Evolutionary conservation across 164 flowering plant genomes (phyloP), one percentile per base, ranked within the genome.

Genomic region (Warburgia ugandensis): DNA sequence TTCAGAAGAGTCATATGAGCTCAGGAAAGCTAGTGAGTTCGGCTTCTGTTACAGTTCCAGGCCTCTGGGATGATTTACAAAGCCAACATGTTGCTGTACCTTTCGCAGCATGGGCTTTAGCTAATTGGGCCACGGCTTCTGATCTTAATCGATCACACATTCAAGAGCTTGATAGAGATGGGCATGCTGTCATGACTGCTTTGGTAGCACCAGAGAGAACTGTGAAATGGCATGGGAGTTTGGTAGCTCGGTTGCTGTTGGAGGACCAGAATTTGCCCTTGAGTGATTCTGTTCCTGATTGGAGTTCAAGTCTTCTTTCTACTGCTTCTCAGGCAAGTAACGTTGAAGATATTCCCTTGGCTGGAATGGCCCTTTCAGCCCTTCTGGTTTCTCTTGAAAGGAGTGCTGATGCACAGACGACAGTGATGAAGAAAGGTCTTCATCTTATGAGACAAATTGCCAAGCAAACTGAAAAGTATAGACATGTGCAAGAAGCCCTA

Each of bases 31-130:
- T 63, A 56, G 56, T 52, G 36, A 78, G 56, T 50, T 50, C 70
- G 50, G 58, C 80, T 44, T 73, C 85, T 35, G 64, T 74, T 57
- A 83, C 84, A 49, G 78, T 78, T 61, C 96, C 95, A 55, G 99
- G 99, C 42, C 86, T 92, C 11, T 92, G 99, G 99, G 99, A 92
- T 84, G 99, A 92, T 79, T 72, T 92, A 74, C 84, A 76, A 48
- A 67, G 78, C 56, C 72, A 88, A 65, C 99, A 88, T 68, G 91
- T 92, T 42, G 99, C 99, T 44, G 94, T 94, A 30, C 97, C 99
- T 40, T 94, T 94, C 73, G 99, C 99, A 44, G 79, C 97, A 44
- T 94, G 99, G 97, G 97, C 99, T 33, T 61, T 94, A 38, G 97
- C 97, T 52, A 86, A 82, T 56, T 94, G 99, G 97, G 94, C 97